phyloP scores from a whole-genome alignment of 2,329 filamentous ascomycete species.

The Zarea fungicola region DNA sequence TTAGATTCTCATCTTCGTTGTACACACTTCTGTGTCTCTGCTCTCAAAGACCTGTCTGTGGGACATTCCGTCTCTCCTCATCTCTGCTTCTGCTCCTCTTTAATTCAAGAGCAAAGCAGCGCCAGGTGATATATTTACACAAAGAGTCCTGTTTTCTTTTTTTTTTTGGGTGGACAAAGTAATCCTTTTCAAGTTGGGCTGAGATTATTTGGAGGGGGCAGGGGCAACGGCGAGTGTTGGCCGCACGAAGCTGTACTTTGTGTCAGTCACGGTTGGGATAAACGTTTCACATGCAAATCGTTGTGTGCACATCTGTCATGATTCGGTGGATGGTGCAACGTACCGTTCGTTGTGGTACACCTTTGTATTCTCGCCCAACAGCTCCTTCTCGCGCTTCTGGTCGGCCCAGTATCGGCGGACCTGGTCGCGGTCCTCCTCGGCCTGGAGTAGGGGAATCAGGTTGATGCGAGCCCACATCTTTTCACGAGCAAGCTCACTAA shows the following conservation, averaged over 20 bases:
- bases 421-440: conserved; percentile 93
- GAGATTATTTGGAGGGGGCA: conserved; percentile 51
- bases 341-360: conserved; percentile 88
- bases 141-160: too few relatives aligned
- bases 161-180: neutral
- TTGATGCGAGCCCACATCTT: conserved; percentile 98
- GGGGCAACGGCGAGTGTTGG: conserved; percentile 75
- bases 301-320: neutral
- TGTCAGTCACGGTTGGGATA: neutral
- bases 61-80: neutral
- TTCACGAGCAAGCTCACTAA: conserved; percentile 86
- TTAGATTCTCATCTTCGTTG: conserved; percentile 3
- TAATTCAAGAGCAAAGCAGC: neutral
- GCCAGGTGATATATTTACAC: conserved; percentile 15
- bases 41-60: neutral
- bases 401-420: conserved; percentile 83
- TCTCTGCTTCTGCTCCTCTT: neutral
- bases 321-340: conserved; percentile 26
- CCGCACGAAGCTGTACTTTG: conserved; percentile 70
- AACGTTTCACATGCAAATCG: neutral
- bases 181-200: neutral
- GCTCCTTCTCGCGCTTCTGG: conserved; percentile 82
- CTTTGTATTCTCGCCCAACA: conserved; percentile 77
- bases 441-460: conserved; percentile 87
- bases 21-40: neutral